Conservation (phyloP, 805 yeast species). For the Wickerhamomyces bisporus region DNA sequence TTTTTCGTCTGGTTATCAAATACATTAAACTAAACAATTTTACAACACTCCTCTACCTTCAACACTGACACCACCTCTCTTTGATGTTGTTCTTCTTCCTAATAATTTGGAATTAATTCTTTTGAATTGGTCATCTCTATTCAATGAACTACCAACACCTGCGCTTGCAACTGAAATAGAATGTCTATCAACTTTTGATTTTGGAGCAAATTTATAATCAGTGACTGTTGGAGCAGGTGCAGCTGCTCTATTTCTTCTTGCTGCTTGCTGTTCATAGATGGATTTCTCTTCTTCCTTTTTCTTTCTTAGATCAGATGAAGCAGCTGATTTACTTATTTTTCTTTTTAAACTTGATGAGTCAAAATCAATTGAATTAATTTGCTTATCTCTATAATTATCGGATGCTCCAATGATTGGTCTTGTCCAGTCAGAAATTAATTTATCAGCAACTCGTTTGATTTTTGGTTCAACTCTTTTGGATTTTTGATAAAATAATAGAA, state of each 20-base stretch:
- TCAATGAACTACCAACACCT: slow-evolving; percentile 48
- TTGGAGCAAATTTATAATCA: slow-evolving; percentile 89
- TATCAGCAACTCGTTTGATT: slow-evolving; percentile 84
- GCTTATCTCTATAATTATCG: slow-evolving; percentile 87
- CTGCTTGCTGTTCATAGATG: slow-evolving; percentile 84
- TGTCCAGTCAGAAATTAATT: slow-evolving; percentile 94
- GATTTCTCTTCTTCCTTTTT: slow-evolving; percentile 40
- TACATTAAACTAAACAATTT: no score
- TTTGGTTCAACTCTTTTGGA: slow-evolving; percentile 83
- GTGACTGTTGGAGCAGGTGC: slow-evolving; percentile 89
- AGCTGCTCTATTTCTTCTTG: slow-evolving; percentile 89
- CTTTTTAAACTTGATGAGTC: slow-evolving; percentile 34
- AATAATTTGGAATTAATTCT: slow-evolving; percentile 50
- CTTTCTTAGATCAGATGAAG: slow-evolving; percentile 3
- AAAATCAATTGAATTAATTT: slow-evolving; percentile 63
- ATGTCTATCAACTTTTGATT: slow-evolving; percentile 46
- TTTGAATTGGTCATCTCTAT: slow-evolving; percentile 74
- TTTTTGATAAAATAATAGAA: slow-evolving; percentile 87
- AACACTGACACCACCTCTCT: slow-evolving; percentile 72
- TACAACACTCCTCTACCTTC: slow-evolving; percentile 45
- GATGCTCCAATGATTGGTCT: slow-evolving; percentile 95
- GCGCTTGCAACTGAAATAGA: slow-evolving; percentile 31
- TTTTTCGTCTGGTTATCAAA: no score
- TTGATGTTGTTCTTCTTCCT: slow-evolving; percentile 24
- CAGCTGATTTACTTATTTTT: slow-evolving; percentile 32